phyloP scores from a whole-genome alignment of 345 rosid genomes.

The Lepidium sativum region DNA sequence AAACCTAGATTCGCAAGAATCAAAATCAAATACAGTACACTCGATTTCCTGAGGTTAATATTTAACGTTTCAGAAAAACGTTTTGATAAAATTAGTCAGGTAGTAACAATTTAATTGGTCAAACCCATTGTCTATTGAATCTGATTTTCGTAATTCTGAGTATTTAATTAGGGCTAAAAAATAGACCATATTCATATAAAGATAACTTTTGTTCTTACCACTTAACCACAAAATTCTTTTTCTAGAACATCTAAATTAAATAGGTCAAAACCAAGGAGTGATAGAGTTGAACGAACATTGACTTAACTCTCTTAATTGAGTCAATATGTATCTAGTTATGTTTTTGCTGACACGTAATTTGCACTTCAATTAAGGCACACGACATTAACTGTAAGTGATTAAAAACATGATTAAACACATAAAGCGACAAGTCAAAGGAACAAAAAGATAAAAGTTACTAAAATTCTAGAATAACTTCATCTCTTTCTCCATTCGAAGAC shows the following conservation, averaged over 20 bases:
- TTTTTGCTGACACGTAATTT: background rate
- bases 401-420: constrained; percentile 3
- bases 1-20: constrained; percentile 12
- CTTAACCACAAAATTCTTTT: too few species aligned
- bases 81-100: too few species aligned
- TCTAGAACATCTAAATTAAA: too few species aligned
- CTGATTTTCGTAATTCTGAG: too few species aligned
- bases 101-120: too few species aligned
- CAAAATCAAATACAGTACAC: background rate
- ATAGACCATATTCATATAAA: too few species aligned
- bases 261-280: background rate
- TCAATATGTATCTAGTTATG: background rate
- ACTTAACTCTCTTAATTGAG: background rate
- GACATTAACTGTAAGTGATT: background rate
- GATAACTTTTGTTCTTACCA: too few species aligned
- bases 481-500: background rate
- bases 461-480: background rate
- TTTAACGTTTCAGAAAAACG: background rate
- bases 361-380: background rate
- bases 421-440: background rate
- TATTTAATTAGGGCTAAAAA: too few species aligned
- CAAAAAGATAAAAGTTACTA: background rate
- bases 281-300: background rate
- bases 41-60: constrained; percentile 16
- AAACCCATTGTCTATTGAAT: too few species aligned